phyloP scores from a whole-genome alignment of 2,329 filamentous ascomycete species.

The Exophiala bonariae region DNA sequence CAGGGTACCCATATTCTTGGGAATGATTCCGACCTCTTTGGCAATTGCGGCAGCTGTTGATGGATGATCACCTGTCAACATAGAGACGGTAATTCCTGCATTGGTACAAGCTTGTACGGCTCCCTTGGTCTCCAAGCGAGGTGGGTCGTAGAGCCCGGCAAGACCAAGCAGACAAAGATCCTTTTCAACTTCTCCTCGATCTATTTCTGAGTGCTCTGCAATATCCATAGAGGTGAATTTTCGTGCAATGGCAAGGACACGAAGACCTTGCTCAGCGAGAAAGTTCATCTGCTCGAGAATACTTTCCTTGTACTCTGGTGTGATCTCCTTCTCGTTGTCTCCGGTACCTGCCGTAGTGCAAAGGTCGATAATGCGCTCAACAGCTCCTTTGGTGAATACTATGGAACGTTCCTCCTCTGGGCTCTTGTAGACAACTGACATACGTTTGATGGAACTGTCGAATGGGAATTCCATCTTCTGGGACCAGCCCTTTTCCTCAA shows the following conservation, averaged over 20 bases:
- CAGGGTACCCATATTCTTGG: conserved; percentile 44
- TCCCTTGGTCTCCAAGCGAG: conserved; percentile 58
- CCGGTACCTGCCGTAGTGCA: conserved; percentile 50
- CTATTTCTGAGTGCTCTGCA: conserved; percentile 34
- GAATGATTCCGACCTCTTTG: conserved; percentile 58
- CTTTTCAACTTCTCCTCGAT: conserved; percentile 52
- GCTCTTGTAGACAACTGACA: conserved; percentile 61
- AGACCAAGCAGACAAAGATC: conserved; percentile 59
- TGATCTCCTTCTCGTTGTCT: conserved; percentile 41
- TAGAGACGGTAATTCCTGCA: conserved; percentile 59
- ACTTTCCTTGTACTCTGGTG: conserved; percentile 41
- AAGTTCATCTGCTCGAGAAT: conserved; percentile 58
- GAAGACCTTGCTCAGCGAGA: conserved; percentile 59
- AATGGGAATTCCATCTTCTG: conserved; percentile 64
- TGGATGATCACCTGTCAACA: conserved; percentile 59
- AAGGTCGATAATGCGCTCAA: conserved; percentile 60
- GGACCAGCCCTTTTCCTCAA: conserved; percentile 47
- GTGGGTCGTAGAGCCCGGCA: conserved; percentile 63
- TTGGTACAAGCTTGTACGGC: conserved; percentile 55
- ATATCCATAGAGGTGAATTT: conserved; percentile 31
- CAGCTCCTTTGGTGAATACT: conserved; percentile 63
- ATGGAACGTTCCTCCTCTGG: conserved; percentile 32
- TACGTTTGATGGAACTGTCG: conserved; percentile 65
- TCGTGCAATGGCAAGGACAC: conserved; percentile 59
- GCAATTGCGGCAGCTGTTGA: conserved; percentile 59